Conservation (phyloP, 106 monocot genomes). For the Dendrobium huoshanense region DNA sequence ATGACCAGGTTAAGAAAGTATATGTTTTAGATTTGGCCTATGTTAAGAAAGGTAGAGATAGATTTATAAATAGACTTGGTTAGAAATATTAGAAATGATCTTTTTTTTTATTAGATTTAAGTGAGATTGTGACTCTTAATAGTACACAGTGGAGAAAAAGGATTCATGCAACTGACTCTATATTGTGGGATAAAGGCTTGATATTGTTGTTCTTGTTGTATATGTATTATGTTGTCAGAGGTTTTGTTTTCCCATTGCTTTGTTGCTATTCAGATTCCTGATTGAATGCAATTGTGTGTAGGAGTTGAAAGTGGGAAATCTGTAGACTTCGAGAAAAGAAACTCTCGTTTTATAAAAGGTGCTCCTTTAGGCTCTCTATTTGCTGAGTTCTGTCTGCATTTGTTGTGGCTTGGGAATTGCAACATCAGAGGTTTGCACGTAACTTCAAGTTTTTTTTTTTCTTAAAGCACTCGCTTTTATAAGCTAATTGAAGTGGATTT, state of each 20-base stretch:
- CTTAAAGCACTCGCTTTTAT: neutral
- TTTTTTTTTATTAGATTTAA: too few relatives aligned
- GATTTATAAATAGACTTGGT: too few relatives aligned
- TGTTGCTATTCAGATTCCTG: neutral
- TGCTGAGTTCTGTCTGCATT: conserved; percentile 91
- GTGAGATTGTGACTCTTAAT: too few relatives aligned
- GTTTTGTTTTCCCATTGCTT: conserved; percentile 1
- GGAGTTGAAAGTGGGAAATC: conserved; percentile 26
- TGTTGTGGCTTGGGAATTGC: conserved; percentile 95
- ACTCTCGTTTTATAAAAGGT: conserved; percentile 68
- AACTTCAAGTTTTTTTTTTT: neutral
- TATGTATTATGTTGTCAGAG: too few relatives aligned
- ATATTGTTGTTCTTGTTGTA: neutral
- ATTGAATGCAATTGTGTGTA: conserved; percentile 10
- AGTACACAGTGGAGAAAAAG: too few relatives aligned
- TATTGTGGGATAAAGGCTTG: too few relatives aligned
- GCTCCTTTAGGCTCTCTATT: conserved; percentile 85
- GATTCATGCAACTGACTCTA: too few relatives aligned
- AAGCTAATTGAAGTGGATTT: neutral
- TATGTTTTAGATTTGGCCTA: too few relatives aligned
- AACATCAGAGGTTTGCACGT: conserved; percentile 63
- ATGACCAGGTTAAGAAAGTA: too few relatives aligned
- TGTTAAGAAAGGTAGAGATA: too few relatives aligned
- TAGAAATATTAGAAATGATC: too few relatives aligned
- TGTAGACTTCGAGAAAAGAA: conserved; percentile 33